phyloP scores from a whole-genome alignment of 768 basidiomycete genomes.

The Boletus rex-veris region DNA sequence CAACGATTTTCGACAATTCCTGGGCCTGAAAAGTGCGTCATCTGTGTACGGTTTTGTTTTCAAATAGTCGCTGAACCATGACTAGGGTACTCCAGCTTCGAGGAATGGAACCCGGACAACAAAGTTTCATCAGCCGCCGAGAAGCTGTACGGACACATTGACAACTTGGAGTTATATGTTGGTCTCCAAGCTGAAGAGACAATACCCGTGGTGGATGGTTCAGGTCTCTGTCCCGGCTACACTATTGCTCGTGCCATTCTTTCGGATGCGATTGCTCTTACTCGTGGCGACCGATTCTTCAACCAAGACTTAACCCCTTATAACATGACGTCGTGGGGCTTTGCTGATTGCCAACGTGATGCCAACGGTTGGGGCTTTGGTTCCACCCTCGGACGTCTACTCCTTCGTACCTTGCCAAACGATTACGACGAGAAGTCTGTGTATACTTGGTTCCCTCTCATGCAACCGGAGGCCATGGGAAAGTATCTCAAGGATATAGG shows the following conservation, averaged over 20 bases:
- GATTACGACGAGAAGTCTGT: conserved; percentile 65
- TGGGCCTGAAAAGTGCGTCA: conserved; percentile 68
- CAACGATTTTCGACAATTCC: conserved; percentile 81
- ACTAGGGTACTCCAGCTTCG: conserved; percentile 63
- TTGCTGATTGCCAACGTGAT: conserved; percentile 77
- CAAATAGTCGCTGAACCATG: not conserved
- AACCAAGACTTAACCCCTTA: conserved; percentile 78
- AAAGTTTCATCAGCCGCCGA: conserved; percentile 70
- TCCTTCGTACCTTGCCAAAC: conserved; percentile 70
- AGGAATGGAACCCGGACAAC: conserved; percentile 77
- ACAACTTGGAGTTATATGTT: conserved; percentile 77
- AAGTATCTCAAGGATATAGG: conserved; percentile 54
- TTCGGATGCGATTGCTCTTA: conserved; percentile 81
- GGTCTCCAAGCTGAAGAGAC: conserved; percentile 76
- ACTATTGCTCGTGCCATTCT: conserved; percentile 85
- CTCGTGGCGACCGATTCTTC: conserved; percentile 80
- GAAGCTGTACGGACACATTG: conserved; percentile 71
- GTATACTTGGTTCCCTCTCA: conserved; percentile 87
- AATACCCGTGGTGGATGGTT: conserved; percentile 72
- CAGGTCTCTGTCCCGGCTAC: conserved; percentile 84
- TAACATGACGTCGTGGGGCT: conserved; percentile 84
- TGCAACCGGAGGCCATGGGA: conserved; percentile 73
- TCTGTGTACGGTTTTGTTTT: not conserved
- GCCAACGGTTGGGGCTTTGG: conserved; percentile 70
- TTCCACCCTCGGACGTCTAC: conserved; percentile 61